These are phyloP conservation scores for Wallacemonas sp. DNA, from an alignment of 208 protist genomes.

Conservation along the genomic window DNA sequence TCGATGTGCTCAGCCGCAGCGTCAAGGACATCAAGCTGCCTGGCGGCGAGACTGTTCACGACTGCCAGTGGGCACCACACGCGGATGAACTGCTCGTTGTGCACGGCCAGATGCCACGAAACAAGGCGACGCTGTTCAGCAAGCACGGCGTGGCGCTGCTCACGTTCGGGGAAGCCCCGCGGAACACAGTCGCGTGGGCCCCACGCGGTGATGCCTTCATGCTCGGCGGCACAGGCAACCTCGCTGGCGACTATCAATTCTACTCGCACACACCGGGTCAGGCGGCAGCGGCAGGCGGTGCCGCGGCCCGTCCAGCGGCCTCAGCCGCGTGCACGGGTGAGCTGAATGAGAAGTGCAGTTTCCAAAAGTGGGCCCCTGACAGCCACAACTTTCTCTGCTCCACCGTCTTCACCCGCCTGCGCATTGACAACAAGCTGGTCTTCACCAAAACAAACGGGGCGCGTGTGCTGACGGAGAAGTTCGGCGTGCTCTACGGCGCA, in stretches of 20 bases:
- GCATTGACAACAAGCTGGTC: conserved; percentile 84
- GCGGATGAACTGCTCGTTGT: conserved; percentile 86
- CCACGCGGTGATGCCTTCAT: conserved; percentile 72
- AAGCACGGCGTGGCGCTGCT: conserved; percentile 74
- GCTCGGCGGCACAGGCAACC: conserved; percentile 85
- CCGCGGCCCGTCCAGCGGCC: conserved; percentile 9
- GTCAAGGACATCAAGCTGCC: conserved; percentile 71
- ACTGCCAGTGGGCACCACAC: conserved; percentile 79
- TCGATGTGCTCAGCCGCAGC: conserved; percentile 65
- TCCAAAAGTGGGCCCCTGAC: conserved; percentile 79
- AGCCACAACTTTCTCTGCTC: conserved; percentile 81
- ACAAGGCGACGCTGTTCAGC: conserved; percentile 88
- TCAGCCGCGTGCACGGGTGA: conserved; percentile 50
- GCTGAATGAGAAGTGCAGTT: conserved; percentile 88
- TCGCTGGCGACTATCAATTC: conserved; percentile 88
- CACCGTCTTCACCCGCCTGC: conserved; percentile 80
- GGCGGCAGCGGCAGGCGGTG: background rate
- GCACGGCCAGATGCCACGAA: conserved; percentile 88
- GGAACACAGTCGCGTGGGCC: conserved; percentile 81
- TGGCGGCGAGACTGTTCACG: conserved; percentile 82
- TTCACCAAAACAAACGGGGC: conserved; percentile 77
- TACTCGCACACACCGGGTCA: conserved; percentile 29
- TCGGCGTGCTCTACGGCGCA: conserved; percentile 71
- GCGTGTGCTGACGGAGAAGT: conserved; percentile 73
- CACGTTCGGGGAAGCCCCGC: conserved; percentile 84